Evolutionary conservation across 805 yeast species (phyloP).

Genomic region (Metahyphopichia silvanorum): DNA sequence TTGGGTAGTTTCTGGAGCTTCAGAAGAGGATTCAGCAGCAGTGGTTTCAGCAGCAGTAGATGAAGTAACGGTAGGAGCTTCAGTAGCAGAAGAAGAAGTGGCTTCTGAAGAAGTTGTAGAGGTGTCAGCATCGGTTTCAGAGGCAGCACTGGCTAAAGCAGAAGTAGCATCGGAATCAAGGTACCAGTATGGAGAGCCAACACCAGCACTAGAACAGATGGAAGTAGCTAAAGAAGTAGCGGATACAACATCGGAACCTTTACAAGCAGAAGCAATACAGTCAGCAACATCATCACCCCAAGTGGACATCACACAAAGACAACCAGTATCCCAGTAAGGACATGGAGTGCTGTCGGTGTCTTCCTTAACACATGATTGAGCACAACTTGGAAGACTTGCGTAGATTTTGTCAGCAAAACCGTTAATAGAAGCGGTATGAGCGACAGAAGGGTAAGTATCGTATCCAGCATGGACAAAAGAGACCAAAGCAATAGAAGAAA

Average conservation of each 20-base stretch:
- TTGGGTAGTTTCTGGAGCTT: constrained; percentile 4
- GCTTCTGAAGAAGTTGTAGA: constrained; percentile 7
- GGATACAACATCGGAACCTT: constrained; percentile 25
- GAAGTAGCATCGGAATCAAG: constrained; percentile 21
- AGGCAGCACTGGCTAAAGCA: constrained; percentile 22
- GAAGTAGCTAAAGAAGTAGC: constrained; percentile 30
- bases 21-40: constrained; percentile 5
- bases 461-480: constrained; percentile 10
- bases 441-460: constrained; percentile 31
- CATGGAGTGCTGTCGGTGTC: constrained; percentile 37
- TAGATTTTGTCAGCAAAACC: constrained; percentile 41
- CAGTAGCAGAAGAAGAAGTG: constrained; percentile 4
- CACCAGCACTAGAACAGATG: constrained; percentile 33
- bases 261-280: constrained; percentile 37
- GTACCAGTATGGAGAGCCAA: constrained; percentile 31
- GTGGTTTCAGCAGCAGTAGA: constrained; percentile 3
- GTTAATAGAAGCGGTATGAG: constrained; percentile 38
- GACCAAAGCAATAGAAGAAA: constrained; percentile 10
- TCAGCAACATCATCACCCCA: constrained; percentile 31
- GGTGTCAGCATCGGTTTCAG: constrained; percentile 12
- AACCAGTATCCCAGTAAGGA: constrained; percentile 47
- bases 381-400: constrained; percentile 33
- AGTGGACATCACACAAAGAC: constrained; percentile 40
- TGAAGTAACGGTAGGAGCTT: constrained; percentile 1
- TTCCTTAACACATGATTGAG: constrained; percentile 28